Percentiles rank a stretch among this genome's conserved stretches.
Evolutionary conservation across 73 alveolate genomes (phyloP).

Genomic region (Diophrys sp.): DNA sequence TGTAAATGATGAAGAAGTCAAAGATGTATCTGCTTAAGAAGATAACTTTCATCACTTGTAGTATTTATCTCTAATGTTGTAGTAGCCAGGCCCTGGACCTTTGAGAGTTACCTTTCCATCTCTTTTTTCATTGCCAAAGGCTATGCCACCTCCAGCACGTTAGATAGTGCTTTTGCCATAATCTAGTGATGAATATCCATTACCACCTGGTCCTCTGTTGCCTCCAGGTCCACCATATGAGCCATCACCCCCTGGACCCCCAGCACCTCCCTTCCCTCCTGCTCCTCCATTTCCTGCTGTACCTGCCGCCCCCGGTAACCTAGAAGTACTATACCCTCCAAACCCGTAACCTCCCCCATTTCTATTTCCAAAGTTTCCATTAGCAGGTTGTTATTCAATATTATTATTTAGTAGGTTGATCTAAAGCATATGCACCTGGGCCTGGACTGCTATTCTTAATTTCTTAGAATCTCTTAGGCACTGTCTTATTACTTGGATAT

Average conservation of each 20-base stretch:
- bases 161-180: too few relatives aligned
- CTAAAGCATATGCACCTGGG: neutral
- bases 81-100: neutral
- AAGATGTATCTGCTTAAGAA: too few relatives aligned
- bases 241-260: neutral
- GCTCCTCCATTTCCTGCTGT: neutral
- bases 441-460: neutral
- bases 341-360: too few relatives aligned
- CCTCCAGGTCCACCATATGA: too few relatives aligned
- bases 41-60: too few relatives aligned
- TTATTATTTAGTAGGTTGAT: too few relatives aligned
- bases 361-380: too few relatives aligned
- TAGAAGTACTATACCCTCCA: neutral
- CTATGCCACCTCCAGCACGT: neutral
- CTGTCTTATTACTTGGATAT: neutral
- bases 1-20: too few relatives aligned
- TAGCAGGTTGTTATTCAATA: too few relatives aligned
- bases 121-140: neutral
- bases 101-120: neutral
- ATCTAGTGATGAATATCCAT: too few relatives aligned
- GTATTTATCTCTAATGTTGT: neutral
- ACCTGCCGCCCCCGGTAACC: neutral
- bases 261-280: too few relatives aligned
- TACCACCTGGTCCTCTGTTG: conserved; percentile 2
- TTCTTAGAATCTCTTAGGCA: neutral